Conservation (phyloP, 129 eudicot genomes). For the Centaurea solstitialis region DNA sequence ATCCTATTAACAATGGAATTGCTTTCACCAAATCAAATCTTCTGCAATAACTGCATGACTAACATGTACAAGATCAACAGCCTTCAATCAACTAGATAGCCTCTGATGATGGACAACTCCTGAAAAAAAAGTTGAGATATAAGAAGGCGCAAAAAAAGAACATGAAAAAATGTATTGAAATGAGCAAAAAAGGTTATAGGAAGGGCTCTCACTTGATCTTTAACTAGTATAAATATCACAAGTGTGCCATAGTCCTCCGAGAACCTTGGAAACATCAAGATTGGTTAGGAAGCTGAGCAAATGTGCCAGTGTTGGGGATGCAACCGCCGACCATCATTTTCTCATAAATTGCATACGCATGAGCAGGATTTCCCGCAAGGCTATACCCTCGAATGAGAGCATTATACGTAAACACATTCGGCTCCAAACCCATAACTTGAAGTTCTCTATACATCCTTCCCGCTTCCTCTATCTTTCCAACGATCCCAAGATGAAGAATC, state of each 20-base stretch:
- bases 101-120: constrained; percentile 17
- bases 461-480: constrained; percentile 80
- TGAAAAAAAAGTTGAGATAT: background rate
- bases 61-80: constrained; percentile 22
- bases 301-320: constrained; percentile 81
- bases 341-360: constrained; percentile 85
- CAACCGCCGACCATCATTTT: constrained; percentile 95
- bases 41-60: constrained; percentile 5
- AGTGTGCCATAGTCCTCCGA: background rate
- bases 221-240: background rate
- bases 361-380: constrained; percentile 61
- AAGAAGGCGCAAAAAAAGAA: background rate
- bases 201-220: constrained; percentile 18
- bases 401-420: constrained; percentile 82
- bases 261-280: constrained; percentile 28
- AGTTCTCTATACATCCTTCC: constrained; percentile 68
- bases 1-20: constrained; percentile 9
- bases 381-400: constrained; percentile 91
- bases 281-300: constrained; percentile 91
- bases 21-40: background rate
- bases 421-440: constrained; percentile 67
- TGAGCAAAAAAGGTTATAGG: background rate
- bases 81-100: background rate
- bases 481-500: constrained; percentile 74
- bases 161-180: background rate